Evolutionary conservation across 169 alveolate species (phyloP).

Genomic region (Eimeria falciformis): DNA sequence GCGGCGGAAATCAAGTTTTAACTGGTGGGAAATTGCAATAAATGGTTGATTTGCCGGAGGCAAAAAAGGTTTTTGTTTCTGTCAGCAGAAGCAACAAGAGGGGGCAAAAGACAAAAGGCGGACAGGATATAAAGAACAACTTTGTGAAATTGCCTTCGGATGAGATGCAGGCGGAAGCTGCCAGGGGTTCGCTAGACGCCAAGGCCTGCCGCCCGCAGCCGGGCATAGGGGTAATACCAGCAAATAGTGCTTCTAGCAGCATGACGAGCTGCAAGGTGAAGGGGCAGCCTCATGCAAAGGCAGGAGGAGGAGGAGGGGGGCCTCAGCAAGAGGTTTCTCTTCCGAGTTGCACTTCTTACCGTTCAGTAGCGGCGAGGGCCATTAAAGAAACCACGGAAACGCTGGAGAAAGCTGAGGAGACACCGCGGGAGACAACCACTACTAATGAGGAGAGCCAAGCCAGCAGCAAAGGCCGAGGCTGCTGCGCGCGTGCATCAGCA

Average conservation of each 20-base stretch:
- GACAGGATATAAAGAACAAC: not conserved
- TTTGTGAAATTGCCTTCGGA: not conserved
- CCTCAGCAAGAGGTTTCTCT: not conserved
- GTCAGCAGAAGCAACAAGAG: not conserved
- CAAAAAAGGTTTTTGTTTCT: too few species aligned
- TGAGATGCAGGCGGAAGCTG: conserved; percentile 16
- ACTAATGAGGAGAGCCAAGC: too few species aligned
- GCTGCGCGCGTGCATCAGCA: too few species aligned
- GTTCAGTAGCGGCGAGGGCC: conserved; percentile 3
- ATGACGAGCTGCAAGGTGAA: not conserved
- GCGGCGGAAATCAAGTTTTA: not conserved
- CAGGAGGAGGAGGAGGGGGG: not conserved
- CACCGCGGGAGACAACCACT: too few species aligned
- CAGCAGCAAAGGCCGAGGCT: too few species aligned
- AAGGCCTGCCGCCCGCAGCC: too few species aligned
- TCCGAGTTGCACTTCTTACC: conserved; percentile 3
- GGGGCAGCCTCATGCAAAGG: not conserved
- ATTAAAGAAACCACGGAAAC: not conserved
- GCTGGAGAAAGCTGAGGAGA: not conserved
- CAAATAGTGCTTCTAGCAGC: not conserved
- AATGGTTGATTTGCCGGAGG: too few species aligned
- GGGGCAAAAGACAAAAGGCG: not conserved
- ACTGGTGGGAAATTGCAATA: too few species aligned
- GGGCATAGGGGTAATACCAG: too few species aligned
- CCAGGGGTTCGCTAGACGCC: not conserved